Evolutionary conservation across 192 early-diverging fungal species (phyloP).

Genomic region (Linnemannia elongata): DNA sequence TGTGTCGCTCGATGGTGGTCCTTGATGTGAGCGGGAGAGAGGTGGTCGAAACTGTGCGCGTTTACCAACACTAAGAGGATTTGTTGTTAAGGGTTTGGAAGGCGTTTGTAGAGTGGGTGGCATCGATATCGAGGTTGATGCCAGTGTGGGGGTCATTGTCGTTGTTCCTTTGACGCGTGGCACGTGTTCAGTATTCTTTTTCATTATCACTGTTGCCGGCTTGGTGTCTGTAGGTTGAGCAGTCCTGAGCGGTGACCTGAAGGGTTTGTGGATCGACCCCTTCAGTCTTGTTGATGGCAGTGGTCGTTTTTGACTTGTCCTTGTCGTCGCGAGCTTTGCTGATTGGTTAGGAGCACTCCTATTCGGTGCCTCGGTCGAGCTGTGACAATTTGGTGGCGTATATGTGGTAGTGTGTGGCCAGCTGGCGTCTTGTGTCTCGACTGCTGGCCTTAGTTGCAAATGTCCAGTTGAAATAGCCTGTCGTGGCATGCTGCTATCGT

Average conservation of each 20-base stretch:
- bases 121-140: not conserved
- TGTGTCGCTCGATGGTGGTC: not conserved
- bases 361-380: too few relatives aligned
- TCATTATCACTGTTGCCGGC: not conserved
- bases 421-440: not conserved
- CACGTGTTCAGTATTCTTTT: not conserved
- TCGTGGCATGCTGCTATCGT: not conserved
- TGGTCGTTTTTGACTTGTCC: constrained; percentile 6
- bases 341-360: not conserved
- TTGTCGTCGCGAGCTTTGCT: not conserved
- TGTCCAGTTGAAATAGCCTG: not conserved
- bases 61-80: not conserved
- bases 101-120: not conserved
- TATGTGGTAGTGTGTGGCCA: not conserved
- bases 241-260: constrained; percentile 17
- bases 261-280: constrained; percentile 26
- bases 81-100: not conserved
- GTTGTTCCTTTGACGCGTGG: not conserved
- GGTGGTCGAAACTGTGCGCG: constrained; percentile 27
- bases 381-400: not conserved
- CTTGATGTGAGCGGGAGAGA: not conserved
- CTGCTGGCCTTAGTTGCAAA: not conserved
- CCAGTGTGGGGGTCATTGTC: not conserved
- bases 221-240: not conserved
- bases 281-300: not conserved